phyloP scores from a whole-genome alignment of 345 rosid genomes.

The Boechera divaricarpa region DNA sequence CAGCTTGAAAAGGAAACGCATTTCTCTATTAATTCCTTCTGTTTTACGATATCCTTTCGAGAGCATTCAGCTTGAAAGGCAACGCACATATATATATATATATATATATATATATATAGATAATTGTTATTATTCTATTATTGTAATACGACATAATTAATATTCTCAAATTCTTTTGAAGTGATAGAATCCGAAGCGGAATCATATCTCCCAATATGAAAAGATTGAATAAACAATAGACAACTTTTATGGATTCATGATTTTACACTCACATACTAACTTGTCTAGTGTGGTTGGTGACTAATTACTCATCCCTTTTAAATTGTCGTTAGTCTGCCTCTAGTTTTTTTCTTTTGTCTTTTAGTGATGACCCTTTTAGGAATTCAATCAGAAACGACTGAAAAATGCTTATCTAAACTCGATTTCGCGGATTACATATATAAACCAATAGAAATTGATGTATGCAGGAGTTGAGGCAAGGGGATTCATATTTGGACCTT shows the following conservation, averaged over 20 bases:
- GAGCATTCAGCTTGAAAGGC: not conserved
- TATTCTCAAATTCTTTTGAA: not conserved
- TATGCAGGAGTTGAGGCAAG: slow-evolving; percentile 69
- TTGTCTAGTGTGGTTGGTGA: slow-evolving; percentile 45
- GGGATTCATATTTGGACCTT: slow-evolving; percentile 92
- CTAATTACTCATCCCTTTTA: slow-evolving; percentile 22
- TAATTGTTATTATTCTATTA: not conserved
- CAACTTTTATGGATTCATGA: slow-evolving; percentile 34
- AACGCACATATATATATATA: not conserved
- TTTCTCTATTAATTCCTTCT: too few relatives aligned
- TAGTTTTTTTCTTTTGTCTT: not conserved
- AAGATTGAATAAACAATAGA: slow-evolving; percentile 38
- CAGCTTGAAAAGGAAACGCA: too few relatives aligned
- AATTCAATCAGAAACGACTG: not conserved
- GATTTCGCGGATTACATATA: not conserved
- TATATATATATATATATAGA: not conserved
- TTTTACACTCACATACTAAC: slow-evolving; percentile 25
- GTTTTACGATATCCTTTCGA: too few relatives aligned
- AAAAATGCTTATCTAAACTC: not conserved
- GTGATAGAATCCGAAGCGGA: slow-evolving; percentile 34
- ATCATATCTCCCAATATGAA: slow-evolving; percentile 25
- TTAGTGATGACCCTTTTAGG: slow-evolving; percentile 18
- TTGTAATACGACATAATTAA: slow-evolving; percentile 20
- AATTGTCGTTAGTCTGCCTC: slow-evolving; percentile 19
- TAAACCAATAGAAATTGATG: not conserved